phyloP scores from a whole-genome alignment of 108 stramenopile genomes.

The Craspedostauros australis region DNA sequence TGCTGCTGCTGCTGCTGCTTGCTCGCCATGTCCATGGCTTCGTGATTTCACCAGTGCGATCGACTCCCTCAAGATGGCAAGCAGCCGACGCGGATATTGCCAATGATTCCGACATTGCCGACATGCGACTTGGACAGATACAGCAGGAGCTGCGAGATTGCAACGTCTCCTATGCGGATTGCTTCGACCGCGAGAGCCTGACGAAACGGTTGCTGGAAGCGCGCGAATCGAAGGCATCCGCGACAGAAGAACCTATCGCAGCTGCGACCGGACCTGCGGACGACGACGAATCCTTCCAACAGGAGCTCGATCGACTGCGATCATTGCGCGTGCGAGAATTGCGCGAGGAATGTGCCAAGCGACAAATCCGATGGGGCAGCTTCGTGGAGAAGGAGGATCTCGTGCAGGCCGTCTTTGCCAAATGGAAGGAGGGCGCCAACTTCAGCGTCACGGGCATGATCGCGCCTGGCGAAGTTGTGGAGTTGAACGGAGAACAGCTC shows the following conservation, averaged over 20 bases:
- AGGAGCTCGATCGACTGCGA: conserved; percentile 26
- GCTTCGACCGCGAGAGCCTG: conserved; percentile 68
- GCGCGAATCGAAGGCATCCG: conserved; percentile 12
- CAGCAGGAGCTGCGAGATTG: conserved; percentile 39
- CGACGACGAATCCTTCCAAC: neutral
- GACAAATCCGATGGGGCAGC: conserved; percentile 59
- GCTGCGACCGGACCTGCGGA: neutral
- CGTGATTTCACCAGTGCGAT: too few species aligned
- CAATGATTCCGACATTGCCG: conserved; percentile 6
- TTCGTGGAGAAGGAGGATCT: conserved; percentile 75
- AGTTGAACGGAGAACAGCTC: conserved; percentile 47
- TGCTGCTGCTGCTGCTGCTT: too few species aligned
- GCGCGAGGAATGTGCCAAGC: conserved; percentile 46
- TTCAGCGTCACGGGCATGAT: conserved; percentile 59
- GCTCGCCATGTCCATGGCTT: too few species aligned
- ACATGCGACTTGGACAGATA: conserved; percentile 25
- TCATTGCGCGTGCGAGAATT: conserved; percentile 44
- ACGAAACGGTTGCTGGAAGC: conserved; percentile 44
- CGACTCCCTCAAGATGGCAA: too few species aligned
- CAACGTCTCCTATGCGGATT: conserved; percentile 45
- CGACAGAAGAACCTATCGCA: neutral
- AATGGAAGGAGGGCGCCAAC: conserved; percentile 33
- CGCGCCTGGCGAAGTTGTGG: conserved; percentile 45
- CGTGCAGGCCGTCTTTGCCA: conserved; percentile 56
- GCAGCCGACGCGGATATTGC: too few species aligned